These are phyloP conservation scores for Termitomyces sp. DNA, from an alignment of 768 basidiomycete genomes.

Conservation along the genomic window DNA sequence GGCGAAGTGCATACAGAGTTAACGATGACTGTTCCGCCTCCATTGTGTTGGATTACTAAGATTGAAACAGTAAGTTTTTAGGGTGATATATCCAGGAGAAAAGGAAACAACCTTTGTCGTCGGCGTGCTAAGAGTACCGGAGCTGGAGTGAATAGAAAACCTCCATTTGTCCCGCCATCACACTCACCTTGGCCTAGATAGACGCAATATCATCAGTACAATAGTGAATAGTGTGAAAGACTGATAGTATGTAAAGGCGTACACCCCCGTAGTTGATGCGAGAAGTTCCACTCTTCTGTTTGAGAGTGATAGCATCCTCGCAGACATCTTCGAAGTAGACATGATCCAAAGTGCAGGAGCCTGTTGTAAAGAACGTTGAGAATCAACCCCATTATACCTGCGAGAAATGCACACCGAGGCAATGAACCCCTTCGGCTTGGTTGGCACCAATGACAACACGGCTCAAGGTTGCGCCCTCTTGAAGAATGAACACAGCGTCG, in stretches of 20 bases:
- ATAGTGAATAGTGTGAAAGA: background rate
- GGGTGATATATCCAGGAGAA: background rate
- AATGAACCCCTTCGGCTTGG: slow-evolving; percentile 36
- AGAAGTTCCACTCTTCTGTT: slow-evolving; percentile 30
- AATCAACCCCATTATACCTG: background rate
- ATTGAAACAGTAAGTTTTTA: background rate
- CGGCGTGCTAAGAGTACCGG: slow-evolving; percentile 20
- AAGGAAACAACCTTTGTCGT: slow-evolving; percentile 21
- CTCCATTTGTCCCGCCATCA: background rate
- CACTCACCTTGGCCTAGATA: slow-evolving; percentile 22
- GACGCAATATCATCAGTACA: background rate
- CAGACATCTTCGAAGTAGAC: slow-evolving; percentile 21
- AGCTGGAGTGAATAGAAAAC: background rate
- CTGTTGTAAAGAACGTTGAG: background rate
- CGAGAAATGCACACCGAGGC: slow-evolving; percentile 21
- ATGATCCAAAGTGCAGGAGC: slow-evolving; percentile 18
- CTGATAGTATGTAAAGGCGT: slow-evolving; percentile 8
- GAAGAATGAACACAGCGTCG: slow-evolving; percentile 33
- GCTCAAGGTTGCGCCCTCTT: slow-evolving; percentile 34
- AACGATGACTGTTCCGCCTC: slow-evolving; percentile 29
- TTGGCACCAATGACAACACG: slow-evolving; percentile 34
- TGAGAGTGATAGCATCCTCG: slow-evolving; percentile 27
- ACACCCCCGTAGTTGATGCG: slow-evolving; percentile 33
- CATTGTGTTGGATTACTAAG: slow-evolving; percentile 30
- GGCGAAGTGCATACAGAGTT: slow-evolving; percentile 23